Percentiles rank a stretch among this genome's conserved stretches.
Conservation (phyloP, 495 filamentous ascomycete species). For the Parathielavia hyrcaniae region DNA sequence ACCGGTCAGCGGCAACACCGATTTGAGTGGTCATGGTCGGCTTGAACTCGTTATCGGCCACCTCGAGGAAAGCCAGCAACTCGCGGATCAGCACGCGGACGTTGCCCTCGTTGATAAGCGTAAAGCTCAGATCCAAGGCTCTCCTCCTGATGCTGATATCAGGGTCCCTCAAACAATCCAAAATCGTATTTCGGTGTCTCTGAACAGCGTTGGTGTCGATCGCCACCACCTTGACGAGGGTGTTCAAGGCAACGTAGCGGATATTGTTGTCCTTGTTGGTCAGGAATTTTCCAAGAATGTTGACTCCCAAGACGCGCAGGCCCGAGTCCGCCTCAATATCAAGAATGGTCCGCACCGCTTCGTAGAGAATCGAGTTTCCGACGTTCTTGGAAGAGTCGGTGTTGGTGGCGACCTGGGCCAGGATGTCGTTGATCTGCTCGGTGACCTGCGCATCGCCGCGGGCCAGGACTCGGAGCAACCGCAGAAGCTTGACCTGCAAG, state of each 20-base stretch:
- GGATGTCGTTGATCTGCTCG: constrained; percentile 96
- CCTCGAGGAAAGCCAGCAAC: constrained; percentile 87
- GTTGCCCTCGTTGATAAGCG: constrained; percentile 93
- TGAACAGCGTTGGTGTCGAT: constrained; percentile 98
- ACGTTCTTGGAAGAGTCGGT: constrained; percentile 98
- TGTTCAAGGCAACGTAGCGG: constrained; percentile 95
- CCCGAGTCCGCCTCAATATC: constrained; percentile 98
- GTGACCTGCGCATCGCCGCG: constrained; percentile 84
- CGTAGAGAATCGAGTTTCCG: constrained; percentile 95
- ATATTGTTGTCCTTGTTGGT: constrained; percentile 99
- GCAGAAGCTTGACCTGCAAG: constrained; percentile 90
- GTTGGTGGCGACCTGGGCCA: constrained; percentile 97
- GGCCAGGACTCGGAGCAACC: constrained; percentile 74
- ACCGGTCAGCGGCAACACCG: constrained; percentile 91
- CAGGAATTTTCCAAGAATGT: constrained; percentile 96
- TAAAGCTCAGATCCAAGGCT: constrained; percentile 94
- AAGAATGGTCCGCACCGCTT: constrained; percentile 92
- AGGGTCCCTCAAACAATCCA: constrained; percentile 94
- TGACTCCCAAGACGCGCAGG: constrained; percentile 86
- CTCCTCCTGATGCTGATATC: constrained; percentile 95
- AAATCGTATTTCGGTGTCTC: constrained; percentile 91
- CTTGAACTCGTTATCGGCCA: constrained; percentile 98
- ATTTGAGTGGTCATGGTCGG: constrained; percentile 95
- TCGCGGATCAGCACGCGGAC: constrained; percentile 89
- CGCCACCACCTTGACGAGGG: constrained; percentile 94